Percentiles rank a stretch among this genome's conserved stretches.
phyloP scores from a whole-genome alignment of 139 green algal species.

The Picochlorum sp. region DNA sequence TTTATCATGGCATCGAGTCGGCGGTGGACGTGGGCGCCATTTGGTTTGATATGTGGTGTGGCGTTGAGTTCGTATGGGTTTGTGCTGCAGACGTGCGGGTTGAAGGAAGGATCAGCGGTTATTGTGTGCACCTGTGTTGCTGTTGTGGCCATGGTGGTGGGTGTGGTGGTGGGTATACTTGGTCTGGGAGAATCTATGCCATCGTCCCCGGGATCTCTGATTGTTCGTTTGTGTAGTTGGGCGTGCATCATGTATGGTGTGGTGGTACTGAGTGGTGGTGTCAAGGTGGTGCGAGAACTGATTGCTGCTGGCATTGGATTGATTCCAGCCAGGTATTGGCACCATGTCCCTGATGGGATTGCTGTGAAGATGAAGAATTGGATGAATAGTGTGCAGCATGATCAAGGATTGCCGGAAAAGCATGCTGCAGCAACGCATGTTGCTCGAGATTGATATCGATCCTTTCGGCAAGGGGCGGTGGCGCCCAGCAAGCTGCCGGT shows the following conservation, averaged over 20 bases:
- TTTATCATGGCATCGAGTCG: conserved; percentile 53
- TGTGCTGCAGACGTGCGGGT: conserved; percentile 66
- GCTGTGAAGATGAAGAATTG: conserved; percentile 25
- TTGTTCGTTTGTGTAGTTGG: conserved; percentile 46
- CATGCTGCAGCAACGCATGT: neutral
- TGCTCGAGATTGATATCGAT: too few relatives aligned
- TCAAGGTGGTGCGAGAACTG: conserved; percentile 11
- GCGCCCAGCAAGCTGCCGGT: too few relatives aligned
- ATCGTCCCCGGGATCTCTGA: conserved; percentile 1
- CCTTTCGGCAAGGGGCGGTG: too few relatives aligned
- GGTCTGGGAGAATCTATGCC: conserved; percentile 65
- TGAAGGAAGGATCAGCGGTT: conserved; percentile 71
- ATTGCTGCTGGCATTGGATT: conserved; percentile 7
- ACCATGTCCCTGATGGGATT: neutral
- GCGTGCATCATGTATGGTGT: conserved; percentile 44
- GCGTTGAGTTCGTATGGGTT: conserved; percentile 60
- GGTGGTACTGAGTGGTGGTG: conserved; percentile 32
- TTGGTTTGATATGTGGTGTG: conserved; percentile 51
- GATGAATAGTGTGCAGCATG: conserved; percentile 5
- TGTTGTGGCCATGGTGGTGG: conserved; percentile 64
- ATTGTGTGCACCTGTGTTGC: conserved; percentile 77
- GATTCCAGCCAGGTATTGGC: neutral
- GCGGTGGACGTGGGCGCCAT: conserved; percentile 35
- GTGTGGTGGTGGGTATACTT: conserved; percentile 59
- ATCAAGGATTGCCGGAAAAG: conserved; percentile 19